Base-by-base conservation (phyloP, 1,284 basidiomycete genomes). In the Rhodotorula sp. region DNA sequence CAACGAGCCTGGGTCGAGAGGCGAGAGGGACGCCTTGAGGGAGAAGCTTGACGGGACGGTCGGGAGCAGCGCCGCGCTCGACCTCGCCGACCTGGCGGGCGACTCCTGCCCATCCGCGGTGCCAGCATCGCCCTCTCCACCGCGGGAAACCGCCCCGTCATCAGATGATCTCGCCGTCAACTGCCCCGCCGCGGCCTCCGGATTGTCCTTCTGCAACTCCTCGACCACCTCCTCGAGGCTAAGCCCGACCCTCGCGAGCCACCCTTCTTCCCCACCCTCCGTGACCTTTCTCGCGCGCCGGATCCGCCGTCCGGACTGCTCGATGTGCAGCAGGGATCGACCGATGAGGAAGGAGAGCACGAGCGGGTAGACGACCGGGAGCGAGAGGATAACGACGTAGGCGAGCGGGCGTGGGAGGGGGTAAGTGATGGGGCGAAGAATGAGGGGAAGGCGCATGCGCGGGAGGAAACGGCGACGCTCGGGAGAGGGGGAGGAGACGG, bases 291-390 rank as follows among this genome's bases (percentile, higher is more conserved):
- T 51, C 29, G 64, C 48, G 1, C 41, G 57, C 21, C 39, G 29
- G 57, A 74, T 74, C 46, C 72, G 34, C 39, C 64, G 48, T 7
- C 67, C 29, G 2, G 63, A 66, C 36, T 62, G 36, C 1, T 63
- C 48, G 6, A 65, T 64, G 25, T 71, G 69, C 6, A 74, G 44
- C 9, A 67, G 41, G 64, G 71, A 74, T 0, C 72, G 66, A 3
- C 50, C 64, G 56, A 74, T 29, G 53, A 74, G 67, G 66, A 46
- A 66, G 21, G 48, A 9, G 46, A 71, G 50, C 0, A 60, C 41
- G 57, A 66, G 39, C 17, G 73, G 73, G 15, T 72, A 46, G 27
- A 58, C 39, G 34, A 69, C 25, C 27, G 72, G 72, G 41, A 73
- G 57, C 36, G 50, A 36, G 27, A 34, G 50, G 55, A 75, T 67